A percentile compares a stretch with the other conserved stretches of the same genome.
These are phyloP conservation scores for Quercus parvula DNA, from an alignment of 306 rosid genomes.

Conservation along the genomic window DNA sequence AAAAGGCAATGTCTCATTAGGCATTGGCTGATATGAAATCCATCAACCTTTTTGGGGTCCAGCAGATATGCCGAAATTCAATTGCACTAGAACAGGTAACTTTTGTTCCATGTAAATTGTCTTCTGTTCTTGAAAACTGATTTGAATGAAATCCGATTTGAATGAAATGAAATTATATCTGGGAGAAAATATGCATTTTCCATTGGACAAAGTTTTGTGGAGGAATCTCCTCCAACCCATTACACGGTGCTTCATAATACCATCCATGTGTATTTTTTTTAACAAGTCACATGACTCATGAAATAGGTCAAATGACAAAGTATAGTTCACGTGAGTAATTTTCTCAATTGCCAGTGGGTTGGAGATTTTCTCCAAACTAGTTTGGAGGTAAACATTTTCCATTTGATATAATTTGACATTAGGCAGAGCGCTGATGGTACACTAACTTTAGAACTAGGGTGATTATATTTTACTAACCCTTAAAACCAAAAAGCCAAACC, in stretches of 20 bases:
- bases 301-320: too few relatives aligned
- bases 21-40: slow-evolving; percentile 88
- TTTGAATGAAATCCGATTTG: background rate
- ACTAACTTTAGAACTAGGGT: background rate
- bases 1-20: slow-evolving; percentile 39
- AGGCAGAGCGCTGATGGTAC: background rate
- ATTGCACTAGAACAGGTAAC: slow-evolving; percentile 96
- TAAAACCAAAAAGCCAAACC: slow-evolving; percentile 2
- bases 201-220: too few relatives aligned
- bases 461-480: background rate
- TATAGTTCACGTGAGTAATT: too few relatives aligned
- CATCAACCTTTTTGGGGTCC: slow-evolving; percentile 97
- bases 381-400: background rate
- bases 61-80: slow-evolving; percentile 94
- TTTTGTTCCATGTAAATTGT: background rate
- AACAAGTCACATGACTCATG: too few relatives aligned
- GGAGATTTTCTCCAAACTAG: too few relatives aligned
- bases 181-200: background rate
- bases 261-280: too few relatives aligned
- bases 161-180: background rate
- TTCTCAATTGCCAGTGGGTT: too few relatives aligned
- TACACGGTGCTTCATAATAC: too few relatives aligned
- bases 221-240: too few relatives aligned
- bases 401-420: background rate
- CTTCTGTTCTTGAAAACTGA: background rate